A percentile compares a stretch with the other conserved stretches of the same genome.
Conservation (phyloP, 805 yeast species). For the Cyberlindnera amylophila region DNA sequence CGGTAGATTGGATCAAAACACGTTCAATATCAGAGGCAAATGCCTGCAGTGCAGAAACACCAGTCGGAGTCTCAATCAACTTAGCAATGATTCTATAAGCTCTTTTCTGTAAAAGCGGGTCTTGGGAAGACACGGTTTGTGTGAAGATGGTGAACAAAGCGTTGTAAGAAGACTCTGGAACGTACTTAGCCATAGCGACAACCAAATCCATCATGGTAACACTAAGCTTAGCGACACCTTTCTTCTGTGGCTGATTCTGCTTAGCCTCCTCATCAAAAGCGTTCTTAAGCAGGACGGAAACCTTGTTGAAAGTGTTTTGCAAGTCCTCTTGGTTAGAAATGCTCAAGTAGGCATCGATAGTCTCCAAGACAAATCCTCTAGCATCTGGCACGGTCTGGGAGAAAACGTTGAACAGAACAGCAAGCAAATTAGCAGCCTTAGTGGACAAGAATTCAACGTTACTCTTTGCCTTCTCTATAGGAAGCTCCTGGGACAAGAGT, state of each 20-base stretch:
- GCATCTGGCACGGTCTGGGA: constrained; percentile 84
- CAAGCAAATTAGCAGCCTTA: constrained; percentile 70
- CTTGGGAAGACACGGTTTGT: constrained; percentile 53
- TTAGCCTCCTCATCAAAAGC: constrained; percentile 60
- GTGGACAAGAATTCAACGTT: constrained; percentile 61
- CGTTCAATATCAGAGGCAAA: constrained; percentile 57
- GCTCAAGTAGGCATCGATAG: constrained; percentile 76
- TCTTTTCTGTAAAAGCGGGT: constrained; percentile 80
- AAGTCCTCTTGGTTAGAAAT: constrained; percentile 67
- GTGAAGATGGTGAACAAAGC: constrained; percentile 79
- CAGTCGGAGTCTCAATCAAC: constrained; percentile 65
- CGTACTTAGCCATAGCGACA: constrained; percentile 80
- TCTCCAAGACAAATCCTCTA: constrained; percentile 79
- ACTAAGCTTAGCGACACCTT: constrained; percentile 48
- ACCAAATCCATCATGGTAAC: constrained; percentile 89
- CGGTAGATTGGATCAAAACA: constrained; percentile 55
- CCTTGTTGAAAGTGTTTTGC: constrained; percentile 75
- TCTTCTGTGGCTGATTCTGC: constrained; percentile 28
- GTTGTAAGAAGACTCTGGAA: constrained; percentile 65
- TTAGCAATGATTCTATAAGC: constrained; percentile 75
- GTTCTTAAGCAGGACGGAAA: constrained; percentile 71
- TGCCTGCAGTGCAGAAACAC: constrained; percentile 47
- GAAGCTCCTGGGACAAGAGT: constrained; percentile 57
- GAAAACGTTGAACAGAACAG: constrained; percentile 88
- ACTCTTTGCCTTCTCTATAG: constrained; percentile 48